Evolutionary conservation across 2,329 filamentous ascomycete species (phyloP).

Genomic region (Penicillium rolfsii): DNA sequence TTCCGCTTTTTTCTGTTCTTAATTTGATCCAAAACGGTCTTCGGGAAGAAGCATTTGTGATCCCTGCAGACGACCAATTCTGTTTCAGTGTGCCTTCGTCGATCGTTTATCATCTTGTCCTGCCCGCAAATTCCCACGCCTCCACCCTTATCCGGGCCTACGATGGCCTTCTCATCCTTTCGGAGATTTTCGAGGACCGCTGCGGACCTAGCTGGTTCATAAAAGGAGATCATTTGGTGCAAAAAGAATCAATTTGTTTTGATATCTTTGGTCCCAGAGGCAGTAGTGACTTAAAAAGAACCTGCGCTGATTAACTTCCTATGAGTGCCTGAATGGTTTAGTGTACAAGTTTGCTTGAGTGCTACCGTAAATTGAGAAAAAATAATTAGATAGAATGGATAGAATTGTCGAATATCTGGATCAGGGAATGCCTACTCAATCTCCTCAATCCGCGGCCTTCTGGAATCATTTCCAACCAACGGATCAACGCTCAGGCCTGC

Average conservation of each 20-base stretch:
- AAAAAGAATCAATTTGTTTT: neutral
- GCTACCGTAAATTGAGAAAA: neutral
- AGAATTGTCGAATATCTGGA: neutral
- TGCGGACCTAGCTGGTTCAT: neutral
- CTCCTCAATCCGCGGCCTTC: conserved; percentile 46
- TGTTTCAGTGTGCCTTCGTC: neutral
- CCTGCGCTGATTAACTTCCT: neutral
- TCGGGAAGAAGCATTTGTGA: neutral
- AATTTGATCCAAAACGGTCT: neutral
- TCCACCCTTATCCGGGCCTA: neutral
- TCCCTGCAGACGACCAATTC: neutral
- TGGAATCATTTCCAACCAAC: conserved; percentile 27
- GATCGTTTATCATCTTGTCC: too few species aligned
- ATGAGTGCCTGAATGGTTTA: neutral
- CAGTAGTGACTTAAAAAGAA: neutral
- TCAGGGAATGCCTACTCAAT: conserved; percentile 39
- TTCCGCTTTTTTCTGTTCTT: neutral
- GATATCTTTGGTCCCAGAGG: neutral
- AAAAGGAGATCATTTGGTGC: neutral
- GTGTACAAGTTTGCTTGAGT: neutral
- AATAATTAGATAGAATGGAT: neutral
- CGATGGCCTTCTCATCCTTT: neutral
- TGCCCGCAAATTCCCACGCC: neutral
- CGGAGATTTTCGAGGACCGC: neutral
- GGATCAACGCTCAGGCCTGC: conserved; percentile 45